Evolutionary conservation across 805 yeast genomes (phyloP).

Genomic region (Candida khao-thaluensis): DNA sequence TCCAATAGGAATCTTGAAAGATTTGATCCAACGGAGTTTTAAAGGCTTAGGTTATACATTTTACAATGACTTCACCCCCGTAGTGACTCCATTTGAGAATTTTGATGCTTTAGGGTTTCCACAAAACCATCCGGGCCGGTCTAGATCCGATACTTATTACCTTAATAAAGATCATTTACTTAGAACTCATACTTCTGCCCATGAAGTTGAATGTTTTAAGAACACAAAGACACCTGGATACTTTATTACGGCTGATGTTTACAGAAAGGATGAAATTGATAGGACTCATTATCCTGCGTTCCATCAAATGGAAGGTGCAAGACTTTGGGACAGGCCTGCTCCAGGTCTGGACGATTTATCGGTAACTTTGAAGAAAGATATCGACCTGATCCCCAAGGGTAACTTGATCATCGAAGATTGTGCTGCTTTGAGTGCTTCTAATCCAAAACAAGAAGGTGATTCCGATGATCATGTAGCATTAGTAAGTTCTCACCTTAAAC

Average conservation of each 20-base stretch:
- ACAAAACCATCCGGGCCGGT: conserved; percentile 87
- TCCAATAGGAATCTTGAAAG: conserved; percentile 84
- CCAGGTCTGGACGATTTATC: no score
- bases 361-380: conserved; percentile 44
- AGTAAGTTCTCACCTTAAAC: conserved; percentile 74
- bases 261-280: conserved; percentile 93
- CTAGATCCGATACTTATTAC: conserved; percentile 90
- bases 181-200: conserved; percentile 96
- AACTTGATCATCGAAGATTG: conserved; percentile 77
- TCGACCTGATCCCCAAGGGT: conserved; percentile 62
- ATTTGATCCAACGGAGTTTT: conserved; percentile 69
- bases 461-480: conserved; percentile 64
- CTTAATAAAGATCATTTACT: conserved; percentile 68
- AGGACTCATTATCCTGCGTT: conserved; percentile 95
- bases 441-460: conserved; percentile 84
- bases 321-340: conserved; percentile 70
- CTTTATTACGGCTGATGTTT: conserved; percentile 92
- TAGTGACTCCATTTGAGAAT: conserved; percentile 77
- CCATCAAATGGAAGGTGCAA: conserved; percentile 97
- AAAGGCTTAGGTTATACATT: conserved; percentile 67
- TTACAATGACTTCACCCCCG: conserved; percentile 79
- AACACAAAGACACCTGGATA: conserved; percentile 74
- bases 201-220: conserved; percentile 82
- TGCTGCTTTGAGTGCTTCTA: conserved; percentile 39
- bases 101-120: conserved; percentile 94